These are phyloP conservation scores for Ilyonectria robusta DNA, from an alignment of 2,329 filamentous ascomycete genomes.

Conservation along the genomic window DNA sequence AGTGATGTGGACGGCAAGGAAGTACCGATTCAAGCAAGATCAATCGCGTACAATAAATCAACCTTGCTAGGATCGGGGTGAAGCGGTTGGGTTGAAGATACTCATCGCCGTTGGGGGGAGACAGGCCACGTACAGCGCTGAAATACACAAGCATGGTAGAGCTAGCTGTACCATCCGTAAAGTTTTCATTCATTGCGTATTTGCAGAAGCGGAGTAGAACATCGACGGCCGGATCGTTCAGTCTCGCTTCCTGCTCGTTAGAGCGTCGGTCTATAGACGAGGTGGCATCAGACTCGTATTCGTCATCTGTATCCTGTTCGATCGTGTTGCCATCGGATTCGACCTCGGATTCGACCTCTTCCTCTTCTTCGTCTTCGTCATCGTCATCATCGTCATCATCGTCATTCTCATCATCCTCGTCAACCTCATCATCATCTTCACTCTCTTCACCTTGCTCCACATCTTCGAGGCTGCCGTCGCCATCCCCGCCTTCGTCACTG, in stretches of 20 bases:
- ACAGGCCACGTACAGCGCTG: too few relatives aligned
- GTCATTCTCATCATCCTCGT: too few relatives aligned
- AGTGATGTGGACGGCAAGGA: constrained; percentile 1
- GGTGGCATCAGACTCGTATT: neutral
- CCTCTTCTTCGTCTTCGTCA: neutral
- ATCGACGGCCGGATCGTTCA: constrained; percentile 10
- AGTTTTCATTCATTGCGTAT: constrained; percentile 12
- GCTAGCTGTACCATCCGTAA: constrained; percentile 16
- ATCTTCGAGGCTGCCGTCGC: too few relatives aligned
- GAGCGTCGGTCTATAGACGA: neutral
- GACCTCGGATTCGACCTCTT: too few relatives aligned
- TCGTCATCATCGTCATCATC: neutral
- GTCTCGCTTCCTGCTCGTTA: neutral
- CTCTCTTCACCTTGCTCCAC: neutral
- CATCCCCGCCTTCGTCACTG: neutral
- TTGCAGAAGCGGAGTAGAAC: constrained; percentile 15
- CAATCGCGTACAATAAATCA: constrained; percentile 18
- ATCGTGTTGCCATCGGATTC: too few relatives aligned
- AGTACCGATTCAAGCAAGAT: constrained; percentile 11
- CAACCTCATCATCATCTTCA: neutral
- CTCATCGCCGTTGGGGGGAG: constrained; percentile 3
- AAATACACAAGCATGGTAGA: constrained; percentile 20
- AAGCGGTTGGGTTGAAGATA: constrained; percentile 5
- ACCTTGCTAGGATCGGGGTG: constrained; percentile 10
- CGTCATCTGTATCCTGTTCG: too few relatives aligned